Conservation (phyloP, 2,329 filamentous ascomycete species). For the Colletotrichum sp. region DNA sequence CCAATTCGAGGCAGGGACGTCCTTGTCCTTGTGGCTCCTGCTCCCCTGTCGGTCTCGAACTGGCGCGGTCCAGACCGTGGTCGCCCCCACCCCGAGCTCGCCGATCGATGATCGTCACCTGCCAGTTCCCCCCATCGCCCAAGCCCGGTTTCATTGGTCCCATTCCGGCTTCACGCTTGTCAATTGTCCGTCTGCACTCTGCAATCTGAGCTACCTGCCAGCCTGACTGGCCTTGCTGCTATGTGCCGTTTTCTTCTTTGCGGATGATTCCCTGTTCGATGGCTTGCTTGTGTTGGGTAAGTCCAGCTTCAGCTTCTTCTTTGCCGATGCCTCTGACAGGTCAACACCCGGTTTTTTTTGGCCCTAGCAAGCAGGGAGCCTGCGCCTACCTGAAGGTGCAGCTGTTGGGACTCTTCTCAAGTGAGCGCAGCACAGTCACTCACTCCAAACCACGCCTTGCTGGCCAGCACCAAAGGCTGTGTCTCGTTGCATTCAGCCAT, state of each 20-base stretch:
- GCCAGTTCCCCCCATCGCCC: background rate
- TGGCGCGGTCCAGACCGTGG: constrained; percentile 13
- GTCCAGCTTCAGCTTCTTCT: background rate
- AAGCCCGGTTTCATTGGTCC: constrained; percentile 2
- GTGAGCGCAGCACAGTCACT: background rate
- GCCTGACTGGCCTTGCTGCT: background rate
- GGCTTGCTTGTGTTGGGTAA: background rate
- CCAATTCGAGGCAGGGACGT: background rate
- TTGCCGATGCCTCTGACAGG: background rate
- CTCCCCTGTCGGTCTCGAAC: constrained; percentile 3
- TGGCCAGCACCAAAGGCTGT: background rate
- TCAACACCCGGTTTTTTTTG: background rate
- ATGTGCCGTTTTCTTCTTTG: background rate
- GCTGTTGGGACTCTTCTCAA: background rate
- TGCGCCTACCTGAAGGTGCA: background rate
- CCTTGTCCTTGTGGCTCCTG: background rate
- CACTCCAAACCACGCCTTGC: background rate
- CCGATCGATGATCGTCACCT: constrained; percentile 18
- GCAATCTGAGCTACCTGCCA: background rate
- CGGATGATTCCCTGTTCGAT: background rate
- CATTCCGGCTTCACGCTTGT: background rate
- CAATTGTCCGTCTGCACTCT: background rate
- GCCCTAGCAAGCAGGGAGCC: background rate
- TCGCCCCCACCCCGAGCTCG: background rate
- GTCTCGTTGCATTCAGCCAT: background rate